A percentile compares a stretch with the other conserved stretches of the same genome.
Evolutionary conservation across 176 grass and related monocot genomes (phyloP).

Genomic region (Avena atlantica): DNA sequence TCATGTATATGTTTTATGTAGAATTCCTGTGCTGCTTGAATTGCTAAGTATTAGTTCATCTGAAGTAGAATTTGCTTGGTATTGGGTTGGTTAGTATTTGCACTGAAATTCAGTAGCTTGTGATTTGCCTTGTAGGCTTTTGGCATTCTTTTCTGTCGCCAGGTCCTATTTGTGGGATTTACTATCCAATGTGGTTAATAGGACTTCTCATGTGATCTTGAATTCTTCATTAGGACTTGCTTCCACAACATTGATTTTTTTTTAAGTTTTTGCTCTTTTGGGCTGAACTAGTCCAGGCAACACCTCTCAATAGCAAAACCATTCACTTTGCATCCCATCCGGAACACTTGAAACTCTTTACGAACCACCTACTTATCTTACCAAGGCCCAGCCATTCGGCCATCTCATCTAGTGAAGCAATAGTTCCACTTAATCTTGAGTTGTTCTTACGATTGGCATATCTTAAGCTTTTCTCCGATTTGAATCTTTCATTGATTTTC

Average conservation of each 20-base stretch:
- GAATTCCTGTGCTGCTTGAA: background rate
- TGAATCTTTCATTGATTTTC: too few species aligned
- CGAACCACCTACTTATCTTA: too few species aligned
- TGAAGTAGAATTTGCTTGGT: background rate
- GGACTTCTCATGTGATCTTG: background rate
- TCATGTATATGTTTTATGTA: background rate
- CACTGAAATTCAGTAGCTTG: background rate
- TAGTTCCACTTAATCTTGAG: too few species aligned
- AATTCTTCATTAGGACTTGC: background rate
- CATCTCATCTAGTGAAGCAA: too few species aligned
- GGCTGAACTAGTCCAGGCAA: background rate
- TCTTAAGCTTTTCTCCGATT: too few species aligned
- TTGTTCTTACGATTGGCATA: too few species aligned
- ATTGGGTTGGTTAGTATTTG: background rate
- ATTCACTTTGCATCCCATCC: background rate
- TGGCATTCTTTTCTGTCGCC: background rate
- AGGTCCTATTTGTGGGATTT: background rate
- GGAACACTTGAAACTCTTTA: background rate
- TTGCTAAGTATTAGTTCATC: background rate
- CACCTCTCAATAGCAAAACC: background rate
- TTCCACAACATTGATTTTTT: background rate
- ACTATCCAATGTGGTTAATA: background rate
- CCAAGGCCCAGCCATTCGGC: too few species aligned
- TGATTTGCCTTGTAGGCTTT: background rate
- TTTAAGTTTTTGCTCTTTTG: background rate